phyloP scores from a whole-genome alignment of 441 rosid genomes.

The Adansonia gregorii region DNA sequence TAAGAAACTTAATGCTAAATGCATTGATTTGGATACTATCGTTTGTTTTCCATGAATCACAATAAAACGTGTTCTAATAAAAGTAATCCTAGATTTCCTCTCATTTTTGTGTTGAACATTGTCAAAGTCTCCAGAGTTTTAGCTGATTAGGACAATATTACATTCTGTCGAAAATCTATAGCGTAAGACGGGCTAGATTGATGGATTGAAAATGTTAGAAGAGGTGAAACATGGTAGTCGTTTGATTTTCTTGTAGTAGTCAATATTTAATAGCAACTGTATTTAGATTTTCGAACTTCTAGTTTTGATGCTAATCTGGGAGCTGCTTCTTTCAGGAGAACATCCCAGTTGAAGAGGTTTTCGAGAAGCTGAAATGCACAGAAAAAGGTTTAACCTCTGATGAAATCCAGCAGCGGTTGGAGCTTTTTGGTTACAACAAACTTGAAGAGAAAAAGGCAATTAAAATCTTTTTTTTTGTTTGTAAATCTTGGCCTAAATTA shows the following conservation, averaged over 20 bases:
- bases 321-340: constrained; percentile 52
- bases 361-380: constrained; percentile 56
- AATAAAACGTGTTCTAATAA: no score
- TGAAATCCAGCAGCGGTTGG: constrained; percentile 50
- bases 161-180: background rate
- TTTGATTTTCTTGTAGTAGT: background rate
- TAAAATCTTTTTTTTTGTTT: background rate
- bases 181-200: background rate
- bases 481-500: background rate
- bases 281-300: background rate
- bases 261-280: background rate
- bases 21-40: no score
- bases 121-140: background rate
- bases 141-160: background rate
- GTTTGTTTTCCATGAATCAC: no score
- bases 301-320: constrained; percentile 3
- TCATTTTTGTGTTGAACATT: background rate
- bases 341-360: constrained; percentile 62
- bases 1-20: background rate
- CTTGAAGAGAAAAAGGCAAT: constrained; percentile 67
- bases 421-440: constrained; percentile 62
- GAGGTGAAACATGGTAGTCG: background rate
- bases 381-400: constrained; percentile 47
- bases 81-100: no score
- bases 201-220: background rate